Evolutionary conservation across 768 basidiomycete species (phyloP), one percentile per base, ranked within the genome.

Genomic region (Boletus rufocinnamomeus): DNA sequence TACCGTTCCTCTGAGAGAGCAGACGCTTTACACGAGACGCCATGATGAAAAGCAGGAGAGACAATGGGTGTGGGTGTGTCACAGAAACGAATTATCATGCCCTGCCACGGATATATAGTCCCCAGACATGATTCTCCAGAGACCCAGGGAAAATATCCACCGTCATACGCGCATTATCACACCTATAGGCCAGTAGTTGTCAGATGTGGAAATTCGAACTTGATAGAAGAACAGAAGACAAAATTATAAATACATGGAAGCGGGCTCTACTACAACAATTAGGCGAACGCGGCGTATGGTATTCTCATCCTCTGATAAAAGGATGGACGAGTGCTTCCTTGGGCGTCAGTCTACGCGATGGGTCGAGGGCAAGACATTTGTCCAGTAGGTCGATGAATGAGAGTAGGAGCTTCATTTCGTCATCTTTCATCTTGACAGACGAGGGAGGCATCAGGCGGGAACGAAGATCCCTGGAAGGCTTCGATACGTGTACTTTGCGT

Each of bases 331-430:
- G 79, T 5, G 93, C 95, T 68, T 98, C 96, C 67, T 88, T 86
- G 2, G 95, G 95, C n/a, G 86, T 86, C 34, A 97, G 84, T 66
- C 96, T 77, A 70, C 93, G 85, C 43, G 84, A 80, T 2, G 95
- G 91, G 70, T 98, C 96, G 17, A 99, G 80, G 23, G 84, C 78
- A 28, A 97, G 79, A 71, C 95, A 96, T 75, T 89, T 95, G 68
- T 98, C 95, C 57, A 99, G 73, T 46, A 98, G 73, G 71, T 98
- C 95, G 50, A 96, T 82, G 67, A 99, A 97, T 6, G 86, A 83
- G 25, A 80, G 69, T 11, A 97, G 63, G 63, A 92, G 72, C 74
- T 91, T 92, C 68, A 80, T 84, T 75, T 98, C 95, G 56, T 96
- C 95, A 64, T 95, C 95, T 66, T 87, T 90, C 71, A 93, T 75